phyloP scores from a whole-genome alignment of 768 basidiomycete species.

The Punctularia strigosozonata region DNA sequence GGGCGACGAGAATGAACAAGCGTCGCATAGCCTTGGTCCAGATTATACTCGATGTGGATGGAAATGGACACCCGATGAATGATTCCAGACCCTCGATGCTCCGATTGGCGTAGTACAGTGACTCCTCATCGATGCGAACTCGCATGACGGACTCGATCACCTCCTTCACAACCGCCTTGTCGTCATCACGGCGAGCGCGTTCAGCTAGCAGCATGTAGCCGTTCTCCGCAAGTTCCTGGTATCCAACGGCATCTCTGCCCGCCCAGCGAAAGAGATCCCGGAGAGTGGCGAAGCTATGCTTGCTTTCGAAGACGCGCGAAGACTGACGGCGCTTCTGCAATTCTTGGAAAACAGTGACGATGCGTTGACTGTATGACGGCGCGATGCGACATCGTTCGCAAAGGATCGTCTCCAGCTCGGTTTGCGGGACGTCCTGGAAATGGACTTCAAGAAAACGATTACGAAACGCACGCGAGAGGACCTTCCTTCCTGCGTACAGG shows the following conservation, averaged over 20 bases:
- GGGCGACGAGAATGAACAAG: constrained; percentile 70
- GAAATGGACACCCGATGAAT: constrained; percentile 47
- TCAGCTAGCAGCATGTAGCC: constrained; percentile 98
- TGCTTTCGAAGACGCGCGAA: constrained; percentile 92
- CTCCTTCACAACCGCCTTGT: constrained; percentile 82
- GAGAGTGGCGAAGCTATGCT: constrained; percentile 91
- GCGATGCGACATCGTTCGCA: constrained; percentile 87
- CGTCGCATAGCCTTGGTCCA: constrained; percentile 95
- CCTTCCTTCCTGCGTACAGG: constrained; percentile 88
- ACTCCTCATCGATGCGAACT: constrained; percentile 63
- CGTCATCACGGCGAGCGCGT: constrained; percentile 73
- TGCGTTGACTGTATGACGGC: constrained; percentile 84
- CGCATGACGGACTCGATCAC: constrained; percentile 86
- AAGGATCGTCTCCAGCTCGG: constrained; percentile 88
- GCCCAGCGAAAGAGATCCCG: constrained; percentile 98
- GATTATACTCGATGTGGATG: constrained; percentile 41
- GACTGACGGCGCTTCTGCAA: constrained; percentile 86
- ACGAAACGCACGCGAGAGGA: constrained; percentile 90
- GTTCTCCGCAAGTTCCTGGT: constrained; percentile 89
- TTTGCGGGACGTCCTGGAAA: constrained; percentile 92
- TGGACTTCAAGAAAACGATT: constrained; percentile 97
- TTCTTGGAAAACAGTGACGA: constrained; percentile 87
- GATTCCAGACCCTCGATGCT: constrained; percentile 25
- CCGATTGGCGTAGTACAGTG: constrained; percentile 51
- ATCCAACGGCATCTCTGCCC: constrained; percentile 74